Percentiles rank a stretch among this genome's conserved stretches.
Evolutionary conservation across 179 eudicot genomes (phyloP).

Genomic region (Beta macrorhiza): DNA sequence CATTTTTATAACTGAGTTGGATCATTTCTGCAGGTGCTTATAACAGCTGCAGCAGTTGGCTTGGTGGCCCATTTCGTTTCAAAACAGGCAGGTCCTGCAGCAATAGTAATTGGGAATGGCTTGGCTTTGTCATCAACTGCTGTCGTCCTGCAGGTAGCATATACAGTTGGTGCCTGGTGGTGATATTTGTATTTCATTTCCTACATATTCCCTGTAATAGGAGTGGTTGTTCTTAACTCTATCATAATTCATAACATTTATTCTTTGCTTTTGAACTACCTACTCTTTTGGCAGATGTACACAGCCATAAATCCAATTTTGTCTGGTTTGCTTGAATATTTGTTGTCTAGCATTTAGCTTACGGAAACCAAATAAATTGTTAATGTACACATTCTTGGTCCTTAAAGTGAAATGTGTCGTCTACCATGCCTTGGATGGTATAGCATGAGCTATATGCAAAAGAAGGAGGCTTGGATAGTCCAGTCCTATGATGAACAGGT

Average conservation of each 20-base stretch:
- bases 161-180: constrained; percentile 5
- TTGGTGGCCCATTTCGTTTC: constrained; percentile 69
- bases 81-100: constrained; percentile 84
- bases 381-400: neutral
- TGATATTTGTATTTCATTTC: constrained; percentile 10
- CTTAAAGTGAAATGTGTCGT: neutral
- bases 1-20: constrained; percentile 10
- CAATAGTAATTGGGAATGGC: constrained; percentile 96
- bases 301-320: neutral
- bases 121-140: constrained; percentile 98
- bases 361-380: neutral
- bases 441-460: neutral
- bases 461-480: constrained; percentile 6
- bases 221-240: neutral
- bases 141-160: constrained; percentile 91
- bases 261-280: neutral
- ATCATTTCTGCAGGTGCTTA: constrained; percentile 57
- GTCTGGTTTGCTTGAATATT: neutral
- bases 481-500: neutral
- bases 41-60: constrained; percentile 79
- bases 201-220: neutral
- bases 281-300: neutral
- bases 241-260: neutral
- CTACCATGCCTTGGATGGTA: neutral
- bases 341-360: neutral